phyloP scores from a whole-genome alignment of 257 asterid genomes.

The Solanum pinnatisectum region DNA sequence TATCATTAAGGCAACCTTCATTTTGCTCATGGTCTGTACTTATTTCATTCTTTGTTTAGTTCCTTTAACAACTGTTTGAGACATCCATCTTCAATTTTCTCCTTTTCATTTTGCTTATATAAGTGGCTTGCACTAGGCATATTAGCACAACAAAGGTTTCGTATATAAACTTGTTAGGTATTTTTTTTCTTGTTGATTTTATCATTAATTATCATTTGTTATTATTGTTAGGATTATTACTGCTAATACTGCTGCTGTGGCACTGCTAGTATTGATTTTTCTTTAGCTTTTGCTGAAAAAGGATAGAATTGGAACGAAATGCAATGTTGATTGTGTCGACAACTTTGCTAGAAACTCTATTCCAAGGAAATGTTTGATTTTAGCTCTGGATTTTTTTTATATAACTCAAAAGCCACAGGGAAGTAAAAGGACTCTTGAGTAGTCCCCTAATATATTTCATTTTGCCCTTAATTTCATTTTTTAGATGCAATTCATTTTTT shows the following conservation, averaged over 20 bases:
- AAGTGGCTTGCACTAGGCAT: not conserved
- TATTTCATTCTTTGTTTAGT: not conserved
- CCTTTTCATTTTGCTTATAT: not conserved
- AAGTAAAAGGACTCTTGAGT: not conserved
- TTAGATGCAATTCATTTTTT: not conserved
- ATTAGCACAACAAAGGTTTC: not conserved
- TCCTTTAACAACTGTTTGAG: not conserved
- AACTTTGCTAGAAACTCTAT: not conserved
- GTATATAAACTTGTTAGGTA: not conserved
- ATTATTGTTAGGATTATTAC: not conserved
- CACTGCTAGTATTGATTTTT: not conserved
- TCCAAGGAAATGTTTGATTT: not conserved
- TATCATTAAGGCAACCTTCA: too few species aligned
- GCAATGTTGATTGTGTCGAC: not conserved
- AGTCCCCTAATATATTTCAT: not conserved
- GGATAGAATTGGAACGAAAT: not conserved
- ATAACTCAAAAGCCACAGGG: not conserved
- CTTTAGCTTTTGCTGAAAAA: not conserved
- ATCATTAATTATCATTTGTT: not conserved
- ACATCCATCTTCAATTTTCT: not conserved
- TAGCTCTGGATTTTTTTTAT: not conserved
- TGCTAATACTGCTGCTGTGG: not conserved
- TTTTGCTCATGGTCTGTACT: not conserved
- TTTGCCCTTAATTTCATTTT: not conserved
- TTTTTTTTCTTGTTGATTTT: not conserved